Evolutionary conservation across 768 basidiomycete species (phyloP), one percentile per base, ranked within the genome.

Genomic region (Rhodosporidiobolus sp.): DNA sequence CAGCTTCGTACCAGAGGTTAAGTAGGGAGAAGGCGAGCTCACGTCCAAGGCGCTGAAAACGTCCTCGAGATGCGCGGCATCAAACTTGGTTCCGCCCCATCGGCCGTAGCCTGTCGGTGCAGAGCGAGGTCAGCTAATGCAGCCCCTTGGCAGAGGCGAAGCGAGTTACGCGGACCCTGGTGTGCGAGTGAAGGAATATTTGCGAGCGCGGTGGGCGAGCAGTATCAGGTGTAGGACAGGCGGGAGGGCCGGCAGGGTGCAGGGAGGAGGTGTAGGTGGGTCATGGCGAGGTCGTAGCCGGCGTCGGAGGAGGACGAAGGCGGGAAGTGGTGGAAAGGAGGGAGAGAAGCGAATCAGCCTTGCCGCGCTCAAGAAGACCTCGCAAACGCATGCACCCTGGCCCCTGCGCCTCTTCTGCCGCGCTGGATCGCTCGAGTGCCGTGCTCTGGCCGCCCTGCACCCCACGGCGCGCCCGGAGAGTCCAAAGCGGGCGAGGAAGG

Each of bases 61-160:
- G 5, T 84, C 82, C 22, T 83, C 81, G n/a, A 99, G 85, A 73
- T 97, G 92, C 35, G 86, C 85, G 0, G 90, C 87, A 5, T 86
- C 88, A 11, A 92, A 87, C 78, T 87, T 90, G 34, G 89, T 86
- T 0, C 96, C 95, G 46, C 90, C 89, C 58, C 86, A 86, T 53
- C 87, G 86, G 24, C 88, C 88, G 83, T 97, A 97, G 12, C 92
- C 94, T 95, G 75, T 28, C 46, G 54, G 32, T n/a, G 34, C 20
- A 43, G 58, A n/a, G 26, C 1, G 2, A 11, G 1, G 58, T 74
- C 69, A 73, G 68, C 56, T 55, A 7, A 0, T 34, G 32, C 19
- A 4, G 43, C 0, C 38, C 7, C 17, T 10, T 26, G n/a, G 1
- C 12, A 5, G 24, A 2, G 8, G 49, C 12, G 26, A 30, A 30